Conservation (phyloP, 2,329 filamentous ascomycete species). For the Alternaria panax region DNA sequence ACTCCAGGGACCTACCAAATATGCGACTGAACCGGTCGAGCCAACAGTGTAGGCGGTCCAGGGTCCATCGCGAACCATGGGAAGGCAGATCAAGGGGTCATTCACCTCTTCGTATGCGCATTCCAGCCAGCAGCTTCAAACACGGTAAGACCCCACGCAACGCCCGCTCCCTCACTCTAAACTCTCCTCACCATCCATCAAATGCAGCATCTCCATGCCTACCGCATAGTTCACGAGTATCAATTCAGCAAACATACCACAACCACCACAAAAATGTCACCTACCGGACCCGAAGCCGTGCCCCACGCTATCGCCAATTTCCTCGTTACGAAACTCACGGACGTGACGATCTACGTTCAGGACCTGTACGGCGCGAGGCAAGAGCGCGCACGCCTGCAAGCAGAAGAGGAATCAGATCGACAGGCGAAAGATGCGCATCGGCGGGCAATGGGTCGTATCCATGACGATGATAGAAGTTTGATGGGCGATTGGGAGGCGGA, state of each 20-base stretch:
- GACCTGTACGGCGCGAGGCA: neutral
- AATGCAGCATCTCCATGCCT: too few species aligned
- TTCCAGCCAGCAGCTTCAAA: too few species aligned
- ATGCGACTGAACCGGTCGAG: too few species aligned
- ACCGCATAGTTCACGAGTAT: too few species aligned
- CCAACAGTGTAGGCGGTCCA: neutral
- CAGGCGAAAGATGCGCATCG: neutral
- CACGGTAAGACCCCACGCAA: too few species aligned
- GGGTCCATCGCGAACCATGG: neutral
- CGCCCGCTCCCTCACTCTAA: too few species aligned
- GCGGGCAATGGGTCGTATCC: neutral
- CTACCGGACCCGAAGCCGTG: neutral
- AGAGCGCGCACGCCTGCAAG: neutral
- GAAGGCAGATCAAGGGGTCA: neutral
- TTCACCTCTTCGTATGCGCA: neutral
- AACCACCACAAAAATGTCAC: neutral
- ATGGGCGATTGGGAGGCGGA: neutral
- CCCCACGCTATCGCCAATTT: neutral
- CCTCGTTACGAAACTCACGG: neutral
- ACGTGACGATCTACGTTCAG: neutral
- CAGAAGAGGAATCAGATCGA: neutral
- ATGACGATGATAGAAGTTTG: neutral
- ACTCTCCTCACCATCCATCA: too few species aligned
- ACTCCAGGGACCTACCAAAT: too few species aligned
- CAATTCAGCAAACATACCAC: too few species aligned